Evolutionary conservation across 495 filamentous ascomycete genomes (phyloP), one percentile per base, ranked within the genome.

Genomic region (Lichenothelia convexa): DNA sequence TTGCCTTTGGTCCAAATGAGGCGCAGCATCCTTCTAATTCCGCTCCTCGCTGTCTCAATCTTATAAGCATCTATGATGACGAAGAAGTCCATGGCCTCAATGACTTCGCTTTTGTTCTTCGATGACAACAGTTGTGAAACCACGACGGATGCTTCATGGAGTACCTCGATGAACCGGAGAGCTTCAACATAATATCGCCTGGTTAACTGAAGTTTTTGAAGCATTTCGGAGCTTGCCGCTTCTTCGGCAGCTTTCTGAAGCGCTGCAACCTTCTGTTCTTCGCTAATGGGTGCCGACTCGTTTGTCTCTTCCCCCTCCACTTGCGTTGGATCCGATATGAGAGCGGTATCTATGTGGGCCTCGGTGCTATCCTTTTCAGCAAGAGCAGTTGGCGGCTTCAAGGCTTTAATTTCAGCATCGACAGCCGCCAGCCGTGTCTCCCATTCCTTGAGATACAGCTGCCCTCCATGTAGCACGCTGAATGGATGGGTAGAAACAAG

Each of bases 1-100:
- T 94, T 95, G 35, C 87, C 89, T 58, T 99, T 99, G 15, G 91
- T 95, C 89, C 89, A 99, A 54, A 99, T 95, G 27, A 95, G 64
- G 27, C 84, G 71, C 29, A 99, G 70, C 89, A 99, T 99, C 36
- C 81, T 70, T 30, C 85, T 71, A 45, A 95, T 93, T 36, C 89
- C 89, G 36, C 56, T 57, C 51, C 86, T 80, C 42, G 89, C 83
- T 33, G 85, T 80, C 54, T 93, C 81, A 30, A 99, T 71, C 54
- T 86, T 86, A 68, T 94, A 94, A 5, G 81, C 84, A 55, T 99
- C 84, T 23, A 87, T 70, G 21, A 93, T 73, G 39, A 86, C 82
- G 47, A 95, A 92, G 56, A 89, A 95, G 48, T 99, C 89, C 84
- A 99, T 99, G 3, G 89, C 91, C 50, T 95, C 91, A 38, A 95